Base-by-base conservation (phyloP, 1,284 basidiomycete genomes). In the Malassezia sp. region DNA sequence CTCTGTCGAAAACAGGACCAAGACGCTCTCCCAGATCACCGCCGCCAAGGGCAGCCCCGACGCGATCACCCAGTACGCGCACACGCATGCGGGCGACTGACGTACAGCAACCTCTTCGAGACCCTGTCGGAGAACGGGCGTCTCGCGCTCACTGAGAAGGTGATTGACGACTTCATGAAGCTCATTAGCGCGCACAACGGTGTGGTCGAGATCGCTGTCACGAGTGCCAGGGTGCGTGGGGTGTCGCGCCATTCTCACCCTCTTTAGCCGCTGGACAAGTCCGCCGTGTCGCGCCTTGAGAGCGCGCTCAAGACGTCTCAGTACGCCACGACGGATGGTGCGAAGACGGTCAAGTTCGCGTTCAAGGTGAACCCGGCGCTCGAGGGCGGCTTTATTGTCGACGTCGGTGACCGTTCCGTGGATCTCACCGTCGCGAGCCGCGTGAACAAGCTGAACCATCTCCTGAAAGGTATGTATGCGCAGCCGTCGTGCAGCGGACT, bases 341-440 rank as follows among this genome's bases (percentile, higher is more conserved):
- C 61, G 37, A 65, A 68, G 59, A 54, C 54, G 34, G 53, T 68
- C 60, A 67, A 65, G 54, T 60, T 68, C 31, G 52, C 52, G 28
- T 59, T 61, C 51, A 68, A 65, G 56, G 61, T 70, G 46, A 64
- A 67, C 60, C 60, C 63, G 9, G 44, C 56, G 35, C 57, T 68
- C 46, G 60, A 65, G 54, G 67, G 67, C 30, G 91, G 91, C 46
- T 75, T 96, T 53, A 77, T 93, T 49, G 84, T 99, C 45, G 91
- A 97, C 75, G 90, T 99, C 71, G 93, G 88, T 59, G 91, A 96
- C 77, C 90, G 90, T 78, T 89, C 86, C 46, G 84, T 95, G 63
- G 93, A 97, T 75, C 78, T 96, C 56, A 88, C 85, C 62, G 90
- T 93, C 44, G 81, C 82, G 42, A 85, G 84, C 52, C 84, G 86